Evolutionary conservation across 305 asterid species (phyloP).

Genomic region (Salvia sclarea): DNA sequence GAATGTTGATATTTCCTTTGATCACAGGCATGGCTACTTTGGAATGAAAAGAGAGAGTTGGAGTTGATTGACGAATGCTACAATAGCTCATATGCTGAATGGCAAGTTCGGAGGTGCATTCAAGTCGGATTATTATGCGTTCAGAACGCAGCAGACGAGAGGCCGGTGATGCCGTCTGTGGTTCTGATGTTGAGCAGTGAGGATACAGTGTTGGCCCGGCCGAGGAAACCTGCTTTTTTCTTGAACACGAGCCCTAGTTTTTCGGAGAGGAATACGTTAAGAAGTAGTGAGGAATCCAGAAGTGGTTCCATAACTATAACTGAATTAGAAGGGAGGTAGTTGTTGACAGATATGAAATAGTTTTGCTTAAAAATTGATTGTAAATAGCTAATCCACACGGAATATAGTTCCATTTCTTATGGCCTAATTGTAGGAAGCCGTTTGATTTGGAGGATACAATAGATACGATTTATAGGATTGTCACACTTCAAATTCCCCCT

Average conservation of each 20-base stretch:
- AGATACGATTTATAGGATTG: no score
- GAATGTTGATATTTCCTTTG: no score
- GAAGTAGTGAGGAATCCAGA: background rate
- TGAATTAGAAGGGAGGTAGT: background rate
- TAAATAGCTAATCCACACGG: no score
- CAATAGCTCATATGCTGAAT: background rate
- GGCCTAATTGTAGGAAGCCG: no score
- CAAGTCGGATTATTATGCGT: slow-evolving; percentile 17
- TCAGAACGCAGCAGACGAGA: slow-evolving; percentile 10
- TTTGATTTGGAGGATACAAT: no score
- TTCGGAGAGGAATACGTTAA: background rate
- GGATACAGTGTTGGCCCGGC: background rate
- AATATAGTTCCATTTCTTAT: no score
- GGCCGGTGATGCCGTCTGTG: slow-evolving; percentile 7
- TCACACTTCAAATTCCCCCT: no score
- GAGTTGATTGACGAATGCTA: slow-evolving; percentile 22
- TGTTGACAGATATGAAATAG: no score
- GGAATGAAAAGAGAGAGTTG: slow-evolving; percentile 1
- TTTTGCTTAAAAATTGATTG: no score
- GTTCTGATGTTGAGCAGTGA: slow-evolving; percentile 11
- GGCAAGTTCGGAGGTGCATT: slow-evolving; percentile 17
- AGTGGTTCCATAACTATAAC: background rate
- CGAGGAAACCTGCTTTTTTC: slow-evolving; percentile 16
- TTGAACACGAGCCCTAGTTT: background rate
- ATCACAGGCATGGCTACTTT: slow-evolving; percentile 5